phyloP scores from a whole-genome alignment of 805 yeast species.

The Zygoascus tannicola region DNA sequence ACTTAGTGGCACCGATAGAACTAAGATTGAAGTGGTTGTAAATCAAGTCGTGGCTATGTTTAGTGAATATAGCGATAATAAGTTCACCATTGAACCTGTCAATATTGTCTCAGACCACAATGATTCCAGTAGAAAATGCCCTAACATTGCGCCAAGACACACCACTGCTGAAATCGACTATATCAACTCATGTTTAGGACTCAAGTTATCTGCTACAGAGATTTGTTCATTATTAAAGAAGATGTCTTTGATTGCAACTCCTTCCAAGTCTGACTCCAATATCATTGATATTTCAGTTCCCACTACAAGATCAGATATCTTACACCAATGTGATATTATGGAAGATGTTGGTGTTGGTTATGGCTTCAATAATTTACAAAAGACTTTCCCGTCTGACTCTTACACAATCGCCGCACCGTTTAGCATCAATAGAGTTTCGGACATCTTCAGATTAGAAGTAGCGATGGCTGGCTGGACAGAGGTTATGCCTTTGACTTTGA shows the following conservation, averaged over 20 bases:
- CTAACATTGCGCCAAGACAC: slow-evolving; percentile 57
- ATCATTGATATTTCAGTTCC: slow-evolving; percentile 67
- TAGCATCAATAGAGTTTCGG: slow-evolving; percentile 84
- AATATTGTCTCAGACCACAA: slow-evolving; percentile 77
- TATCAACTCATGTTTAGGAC: slow-evolving; percentile 90
- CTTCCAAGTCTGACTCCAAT: slow-evolving; percentile 38
- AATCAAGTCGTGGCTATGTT: slow-evolving; percentile 94
- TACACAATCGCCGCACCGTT: slow-evolving; percentile 75
- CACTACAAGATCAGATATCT: slow-evolving; percentile 87
- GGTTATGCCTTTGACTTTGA: slow-evolving; percentile 88
- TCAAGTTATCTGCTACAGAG: slow-evolving; percentile 57
- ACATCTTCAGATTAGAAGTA: slow-evolving; percentile 80
- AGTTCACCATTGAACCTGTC: slow-evolving; percentile 86
- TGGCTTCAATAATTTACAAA: slow-evolving; percentile 82
- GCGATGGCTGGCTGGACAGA: slow-evolving; percentile 95
- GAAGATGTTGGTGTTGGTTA: slow-evolving; percentile 97
- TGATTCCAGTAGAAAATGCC: slow-evolving; percentile 63
- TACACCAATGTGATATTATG: slow-evolving; percentile 97
- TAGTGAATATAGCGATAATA: slow-evolving; percentile 70
- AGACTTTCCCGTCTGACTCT: slow-evolving; percentile 70
- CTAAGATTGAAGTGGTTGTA: slow-evolving; percentile 88
- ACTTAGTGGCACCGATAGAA: slow-evolving; percentile 88
- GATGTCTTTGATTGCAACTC: slow-evolving; percentile 68
- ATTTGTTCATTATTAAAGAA: slow-evolving; percentile 59
- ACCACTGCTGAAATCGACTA: slow-evolving; percentile 70